Conservation (phyloP, 441 rosid genomes). For the Pelargonium cotyledonis region DNA sequence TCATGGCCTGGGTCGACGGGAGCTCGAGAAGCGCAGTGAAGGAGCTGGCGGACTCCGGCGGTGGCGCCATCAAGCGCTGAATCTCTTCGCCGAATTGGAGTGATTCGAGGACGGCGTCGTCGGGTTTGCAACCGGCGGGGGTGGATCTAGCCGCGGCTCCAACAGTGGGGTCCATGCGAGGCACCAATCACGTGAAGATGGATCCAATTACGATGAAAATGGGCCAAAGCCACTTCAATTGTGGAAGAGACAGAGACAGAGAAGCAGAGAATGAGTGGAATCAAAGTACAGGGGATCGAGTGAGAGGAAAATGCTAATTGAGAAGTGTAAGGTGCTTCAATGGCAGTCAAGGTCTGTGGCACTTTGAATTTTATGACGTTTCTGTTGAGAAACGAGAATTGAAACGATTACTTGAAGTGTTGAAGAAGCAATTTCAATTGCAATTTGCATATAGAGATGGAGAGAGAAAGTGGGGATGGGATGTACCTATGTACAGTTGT, state of each 20-base stretch:
- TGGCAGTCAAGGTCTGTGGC: conserved; percentile 22
- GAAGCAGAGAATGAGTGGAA: background rate
- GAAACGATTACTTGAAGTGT: conserved; percentile 11
- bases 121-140: conserved; percentile 19
- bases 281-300: background rate
- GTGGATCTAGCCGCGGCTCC: conserved; percentile 35
- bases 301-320: background rate
- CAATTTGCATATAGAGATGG: no score
- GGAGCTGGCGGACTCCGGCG: conserved; percentile 50
- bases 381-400: conserved; percentile 11
- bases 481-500: no score
- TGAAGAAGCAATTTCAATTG: no score
- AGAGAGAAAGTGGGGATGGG: no score
- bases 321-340: conserved; percentile 14
- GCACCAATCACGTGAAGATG: background rate
- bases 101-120: conserved; percentile 38
- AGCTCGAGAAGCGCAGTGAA: conserved; percentile 92
- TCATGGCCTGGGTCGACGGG: conserved; percentile 62
- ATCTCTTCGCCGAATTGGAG: conserved; percentile 59
- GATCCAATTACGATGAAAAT: background rate
- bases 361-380: background rate
- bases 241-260: conserved; percentile 1
- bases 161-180: conserved; percentile 38
- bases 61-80: conserved; percentile 43
- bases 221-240: conserved; percentile 10